These are phyloP conservation scores for Kregervanrija fluxuum DNA, from an alignment of 805 yeast genomes.

Conservation along the genomic window DNA sequence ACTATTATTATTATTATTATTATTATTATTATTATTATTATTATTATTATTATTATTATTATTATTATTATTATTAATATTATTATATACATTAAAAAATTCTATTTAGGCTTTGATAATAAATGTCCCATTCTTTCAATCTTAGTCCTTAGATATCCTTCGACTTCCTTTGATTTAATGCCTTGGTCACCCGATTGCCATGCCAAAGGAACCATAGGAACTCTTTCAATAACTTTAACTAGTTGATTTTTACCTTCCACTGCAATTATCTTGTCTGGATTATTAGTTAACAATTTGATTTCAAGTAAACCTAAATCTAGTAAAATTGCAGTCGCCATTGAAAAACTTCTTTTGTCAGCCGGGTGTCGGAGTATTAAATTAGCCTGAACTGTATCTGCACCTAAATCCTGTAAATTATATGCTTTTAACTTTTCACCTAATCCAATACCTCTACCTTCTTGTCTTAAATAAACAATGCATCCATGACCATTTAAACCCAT, in stretches of 20 bases:
- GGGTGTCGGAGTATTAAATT: constrained; percentile 90
- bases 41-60: neutral
- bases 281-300: constrained; percentile 80
- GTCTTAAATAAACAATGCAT: constrained; percentile 90
- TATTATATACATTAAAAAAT: neutral
- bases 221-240: constrained; percentile 76
- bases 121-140: constrained; percentile 97
- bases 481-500: constrained; percentile 89
- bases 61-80: neutral
- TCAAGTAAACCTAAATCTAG: constrained; percentile 69
- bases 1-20: neutral
- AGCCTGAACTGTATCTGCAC: constrained; percentile 98
- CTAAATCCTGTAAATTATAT: constrained; percentile 92
- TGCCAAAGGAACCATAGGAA: constrained; percentile 95
- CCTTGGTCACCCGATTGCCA: constrained; percentile 66
- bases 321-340: constrained; percentile 88
- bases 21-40: no score
- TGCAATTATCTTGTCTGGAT: constrained; percentile 92
- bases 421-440: constrained; percentile 97
- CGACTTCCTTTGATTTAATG: constrained; percentile 77
- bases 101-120: constrained; percentile 37
- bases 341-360: constrained; percentile 93
- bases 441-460: constrained; percentile 98
- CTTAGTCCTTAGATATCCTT: constrained; percentile 88
- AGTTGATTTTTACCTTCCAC: constrained; percentile 80